Evolutionary conservation across 2,329 filamentous ascomycete species (phyloP).

Genomic region (Penicillium sumatraense): DNA sequence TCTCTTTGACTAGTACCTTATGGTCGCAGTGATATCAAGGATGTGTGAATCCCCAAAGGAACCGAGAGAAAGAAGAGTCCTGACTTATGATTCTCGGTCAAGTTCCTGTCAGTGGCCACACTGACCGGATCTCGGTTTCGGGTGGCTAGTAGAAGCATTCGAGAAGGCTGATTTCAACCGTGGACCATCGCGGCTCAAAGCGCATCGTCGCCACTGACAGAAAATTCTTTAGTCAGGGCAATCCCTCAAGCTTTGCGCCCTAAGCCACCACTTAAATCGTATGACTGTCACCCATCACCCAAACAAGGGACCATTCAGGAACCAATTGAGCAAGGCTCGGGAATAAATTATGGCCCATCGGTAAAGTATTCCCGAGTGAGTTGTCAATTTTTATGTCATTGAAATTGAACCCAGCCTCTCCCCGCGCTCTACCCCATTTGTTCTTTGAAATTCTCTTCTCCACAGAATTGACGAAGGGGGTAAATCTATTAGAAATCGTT

Average conservation of each 20-base stretch:
- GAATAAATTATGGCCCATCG: background rate
- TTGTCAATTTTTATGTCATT: constrained; percentile 5
- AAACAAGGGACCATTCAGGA: background rate
- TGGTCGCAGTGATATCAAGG: no score
- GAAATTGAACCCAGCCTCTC: constrained; percentile 2
- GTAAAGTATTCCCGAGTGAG: background rate
- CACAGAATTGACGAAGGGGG: background rate
- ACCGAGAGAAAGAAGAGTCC: no score
- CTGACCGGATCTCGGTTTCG: background rate
- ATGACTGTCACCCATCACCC: background rate
- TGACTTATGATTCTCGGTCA: no score
- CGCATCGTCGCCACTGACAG: constrained; percentile 10
- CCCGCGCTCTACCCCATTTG: constrained; percentile 3
- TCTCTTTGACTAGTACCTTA: background rate
- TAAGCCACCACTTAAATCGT: background rate
- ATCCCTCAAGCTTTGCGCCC: constrained; percentile 5
- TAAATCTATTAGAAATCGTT: no score
- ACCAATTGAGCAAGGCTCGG: background rate
- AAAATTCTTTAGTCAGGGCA: constrained; percentile 13
- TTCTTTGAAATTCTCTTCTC: background rate
- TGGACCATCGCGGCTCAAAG: constrained; percentile 9
- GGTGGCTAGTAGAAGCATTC: background rate
- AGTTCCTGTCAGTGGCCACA: background rate
- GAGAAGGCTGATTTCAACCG: background rate
- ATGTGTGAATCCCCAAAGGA: no score